phyloP scores from a whole-genome alignment of 1,284 basidiomycete genomes.

The Tilletia caries region DNA sequence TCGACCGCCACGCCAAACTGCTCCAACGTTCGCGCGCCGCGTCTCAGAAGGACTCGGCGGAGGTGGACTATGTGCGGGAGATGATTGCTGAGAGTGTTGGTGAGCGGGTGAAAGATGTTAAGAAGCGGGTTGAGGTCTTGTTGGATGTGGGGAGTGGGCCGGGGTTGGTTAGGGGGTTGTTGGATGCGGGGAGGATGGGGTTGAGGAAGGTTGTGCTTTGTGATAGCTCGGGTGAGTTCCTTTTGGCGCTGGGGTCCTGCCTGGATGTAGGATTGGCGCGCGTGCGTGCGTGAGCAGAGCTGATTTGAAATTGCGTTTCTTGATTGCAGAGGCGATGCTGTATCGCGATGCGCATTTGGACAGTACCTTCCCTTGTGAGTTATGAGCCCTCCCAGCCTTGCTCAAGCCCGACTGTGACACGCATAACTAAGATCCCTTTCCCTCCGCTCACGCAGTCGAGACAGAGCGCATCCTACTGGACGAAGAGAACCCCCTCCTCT shows the following conservation, averaged over 20 bases:
- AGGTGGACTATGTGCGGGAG: conserved; percentile 77
- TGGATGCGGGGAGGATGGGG: conserved; percentile 68
- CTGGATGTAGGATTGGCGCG: background rate
- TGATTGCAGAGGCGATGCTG: conserved; percentile 25
- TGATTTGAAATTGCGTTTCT: background rate
- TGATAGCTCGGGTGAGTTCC: conserved; percentile 72
- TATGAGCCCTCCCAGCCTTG: background rate
- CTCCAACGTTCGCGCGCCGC: background rate
- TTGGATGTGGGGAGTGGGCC: conserved; percentile 92
- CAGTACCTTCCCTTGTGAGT: conserved; percentile 25
- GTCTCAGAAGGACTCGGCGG: background rate
- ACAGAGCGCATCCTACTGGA: conserved; percentile 46
- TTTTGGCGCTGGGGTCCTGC: conserved; percentile 3
- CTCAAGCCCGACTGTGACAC: too few species aligned
- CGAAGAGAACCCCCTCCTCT: conserved; percentile 30
- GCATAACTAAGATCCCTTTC: too few species aligned
- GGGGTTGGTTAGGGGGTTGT: conserved; percentile 80
- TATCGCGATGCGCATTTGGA: conserved; percentile 40
- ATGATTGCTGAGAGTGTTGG: conserved; percentile 86
- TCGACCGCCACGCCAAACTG: background rate
- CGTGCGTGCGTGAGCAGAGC: background rate
- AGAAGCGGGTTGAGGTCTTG: conserved; percentile 73
- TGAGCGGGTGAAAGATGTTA: conserved; percentile 86
- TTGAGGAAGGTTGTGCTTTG: conserved; percentile 74
- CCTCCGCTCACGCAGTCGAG: conserved; percentile 22